Percentiles rank a stretch among this genome's conserved stretches.
phyloP scores from a whole-genome alignment of 2,329 filamentous ascomycete genomes.

The Pestalotiopsis sp. region DNA sequence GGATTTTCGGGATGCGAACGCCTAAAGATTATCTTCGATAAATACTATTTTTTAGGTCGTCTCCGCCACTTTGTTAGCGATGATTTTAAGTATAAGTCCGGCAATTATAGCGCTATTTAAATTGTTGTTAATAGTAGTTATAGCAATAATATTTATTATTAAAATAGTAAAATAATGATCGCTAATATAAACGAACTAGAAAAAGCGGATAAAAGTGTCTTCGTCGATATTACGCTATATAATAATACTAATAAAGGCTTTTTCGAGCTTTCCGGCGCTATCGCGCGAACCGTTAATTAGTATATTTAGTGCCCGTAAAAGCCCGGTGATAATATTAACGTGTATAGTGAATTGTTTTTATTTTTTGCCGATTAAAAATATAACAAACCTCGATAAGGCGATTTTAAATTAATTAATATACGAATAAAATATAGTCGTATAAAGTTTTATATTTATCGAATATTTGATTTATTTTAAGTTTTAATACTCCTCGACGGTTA shows the following conservation, averaged over 20 bases:
- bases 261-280: background rate
- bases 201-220: slow-evolving; percentile 1
- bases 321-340: background rate
- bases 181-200: background rate
- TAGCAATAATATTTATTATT: background rate
- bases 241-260: background rate
- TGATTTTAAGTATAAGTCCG: background rate
- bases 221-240: background rate
- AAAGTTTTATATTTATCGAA: no score
- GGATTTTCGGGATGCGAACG: background rate
- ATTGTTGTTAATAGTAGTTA: background rate
- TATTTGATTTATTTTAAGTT: no score
- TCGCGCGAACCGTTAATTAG: background rate
- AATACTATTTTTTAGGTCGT: background rate
- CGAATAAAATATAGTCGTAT: no score
- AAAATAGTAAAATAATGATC: background rate
- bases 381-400: background rate
- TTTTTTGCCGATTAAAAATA: background rate
- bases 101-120: background rate
- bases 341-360: background rate
- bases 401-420: background rate
- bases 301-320: background rate
- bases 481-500: no score
- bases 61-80: background rate
- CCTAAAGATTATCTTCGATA: background rate